Evolutionary conservation across 1,284 basidiomycete species (phyloP), one percentile per base, ranked within the genome.

Genomic region (Rhodotorula glutinis): DNA sequence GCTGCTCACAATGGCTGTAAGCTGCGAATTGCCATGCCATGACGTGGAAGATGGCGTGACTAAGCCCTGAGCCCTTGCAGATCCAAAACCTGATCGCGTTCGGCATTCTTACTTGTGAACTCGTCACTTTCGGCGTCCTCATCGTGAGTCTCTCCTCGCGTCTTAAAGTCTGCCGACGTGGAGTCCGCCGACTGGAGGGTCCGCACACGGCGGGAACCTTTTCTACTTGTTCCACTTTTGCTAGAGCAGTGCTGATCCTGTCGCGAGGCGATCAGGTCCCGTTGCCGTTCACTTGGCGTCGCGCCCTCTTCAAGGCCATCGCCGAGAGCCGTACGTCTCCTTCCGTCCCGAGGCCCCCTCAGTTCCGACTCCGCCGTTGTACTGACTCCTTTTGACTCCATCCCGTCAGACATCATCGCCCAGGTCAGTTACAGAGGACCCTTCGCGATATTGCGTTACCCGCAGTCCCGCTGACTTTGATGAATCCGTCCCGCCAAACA

Each of bases 301-400:
- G 79, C 51, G 75, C 77, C 53, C 69, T 80, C 33, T 80, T 80
- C 76, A 78, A 77, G 66, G 78, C 79, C 70, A 74, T 80, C 17
- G 78, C 79, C 2, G 63, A 79, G 71, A 74, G 76, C 57, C 49
- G 66, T 68, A 5, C 52, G 66, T 53, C 19, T 17, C 17, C 13
- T 33, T 38, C 9, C 41, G 41, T 17, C 41, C 11, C 41, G 41
- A 9, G 9, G 11, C 41, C 41, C 11, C 11, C 41, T 43, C 9
- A 17, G 17, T 43, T 9, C 17, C 41, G 11, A 43, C 11, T 10
- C 41, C 11, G 17, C 41, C 17, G 10, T 16, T 7, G 13, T 23
- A 3, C 13, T 27, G 14, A 19, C n/a, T 38, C 17, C 16, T 3
- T 8, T 21, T 43, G 4, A 14, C 1, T n/a, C 46, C 53, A 29